Evolutionary conservation across 805 yeast genomes (phyloP), one percentile per base, ranked within the genome.

Genomic region (Scheffersomyces coipomensis): DNA sequence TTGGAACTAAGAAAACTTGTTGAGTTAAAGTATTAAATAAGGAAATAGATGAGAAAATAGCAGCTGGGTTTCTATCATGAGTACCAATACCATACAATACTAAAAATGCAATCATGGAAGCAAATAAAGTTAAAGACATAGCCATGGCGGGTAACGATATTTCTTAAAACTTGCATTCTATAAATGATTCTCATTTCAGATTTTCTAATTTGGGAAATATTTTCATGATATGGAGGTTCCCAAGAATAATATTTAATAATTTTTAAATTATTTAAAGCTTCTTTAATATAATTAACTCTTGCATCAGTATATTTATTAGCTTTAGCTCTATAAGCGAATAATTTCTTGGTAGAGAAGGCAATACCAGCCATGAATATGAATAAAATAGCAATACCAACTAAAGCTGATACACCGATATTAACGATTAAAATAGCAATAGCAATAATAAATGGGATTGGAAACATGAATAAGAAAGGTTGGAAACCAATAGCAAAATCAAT

Each of bases 171-270:
- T 52, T 85, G 90, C 69, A 88, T 76, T 38, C 64, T 68, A 45
- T 80, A 73, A 43, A 90, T 74, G 36, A 70, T 66, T 3, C 53
- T 49, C 75, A 86, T 81, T 62, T 89, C 97, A 16, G 66, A 54
- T 0, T 55, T 51, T 56, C 97, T 76, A 19, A 78, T 68, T 10
- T 68, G 71, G 12, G 77, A 53, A 25, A 90, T 74, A 37, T 73
- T 66, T 8, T 71, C 58, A 38, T 72, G 71, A 56, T 88, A 90
- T 1, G 97, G 89, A 23, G 71, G 71, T 62, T 90, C 97, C 97
- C 97, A 90, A 1, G 95, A 86, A 58, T 89, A 90, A 58, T 76
- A 85, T 65, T 90, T 90, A 59, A 90, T 86, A 57, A 83, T 74
- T 54, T 85, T 87, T 73, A 90, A 77, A 47, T 85, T 80, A 53